Evolutionary conservation across 495 filamentous ascomycete genomes (phyloP).

Genomic region (Aspergillus cristatus): DNA sequence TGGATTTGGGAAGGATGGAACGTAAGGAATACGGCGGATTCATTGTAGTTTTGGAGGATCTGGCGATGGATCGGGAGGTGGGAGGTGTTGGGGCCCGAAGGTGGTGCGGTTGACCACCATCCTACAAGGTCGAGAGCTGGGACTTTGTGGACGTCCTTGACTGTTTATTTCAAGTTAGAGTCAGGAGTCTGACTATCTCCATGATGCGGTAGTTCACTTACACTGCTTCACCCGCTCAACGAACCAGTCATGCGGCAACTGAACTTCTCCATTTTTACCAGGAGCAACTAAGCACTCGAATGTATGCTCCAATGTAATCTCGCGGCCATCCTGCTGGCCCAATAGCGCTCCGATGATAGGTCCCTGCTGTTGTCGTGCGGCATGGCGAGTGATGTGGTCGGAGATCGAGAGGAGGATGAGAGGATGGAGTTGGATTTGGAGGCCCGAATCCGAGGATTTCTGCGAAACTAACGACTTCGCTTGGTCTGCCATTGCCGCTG

Average conservation of each 20-base stretch:
- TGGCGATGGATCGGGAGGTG: constrained; percentile 69
- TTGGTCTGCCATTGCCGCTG: constrained; percentile 18
- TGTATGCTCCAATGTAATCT: constrained; percentile 84
- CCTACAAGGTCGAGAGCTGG: constrained; percentile 82
- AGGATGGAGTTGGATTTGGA: constrained; percentile 82
- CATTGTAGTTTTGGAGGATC: constrained; percentile 64
- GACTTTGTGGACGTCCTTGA: constrained; percentile 80
- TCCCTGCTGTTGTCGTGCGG: constrained; percentile 59
- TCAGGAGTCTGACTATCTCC: not conserved
- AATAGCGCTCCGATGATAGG: constrained; percentile 81
- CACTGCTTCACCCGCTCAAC: constrained; percentile 72
- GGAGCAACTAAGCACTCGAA: constrained; percentile 63
- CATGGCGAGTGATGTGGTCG: constrained; percentile 90
- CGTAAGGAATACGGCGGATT: constrained; percentile 76
- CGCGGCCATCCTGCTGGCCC: constrained; percentile 81
- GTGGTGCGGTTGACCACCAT: constrained; percentile 82
- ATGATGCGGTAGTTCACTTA: constrained; percentile 28
- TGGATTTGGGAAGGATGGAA: constrained; percentile 62
- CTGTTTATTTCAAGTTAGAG: constrained; percentile 29
- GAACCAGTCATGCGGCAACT: constrained; percentile 66
- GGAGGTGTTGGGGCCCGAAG: constrained; percentile 55
- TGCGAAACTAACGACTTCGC: constrained; percentile 48
- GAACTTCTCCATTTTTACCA: constrained; percentile 36
- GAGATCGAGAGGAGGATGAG: constrained; percentile 93
- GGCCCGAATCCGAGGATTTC: constrained; percentile 65